phyloP scores from a whole-genome alignment of 495 filamentous ascomycete genomes.

The Evansstolkia leycettana region DNA sequence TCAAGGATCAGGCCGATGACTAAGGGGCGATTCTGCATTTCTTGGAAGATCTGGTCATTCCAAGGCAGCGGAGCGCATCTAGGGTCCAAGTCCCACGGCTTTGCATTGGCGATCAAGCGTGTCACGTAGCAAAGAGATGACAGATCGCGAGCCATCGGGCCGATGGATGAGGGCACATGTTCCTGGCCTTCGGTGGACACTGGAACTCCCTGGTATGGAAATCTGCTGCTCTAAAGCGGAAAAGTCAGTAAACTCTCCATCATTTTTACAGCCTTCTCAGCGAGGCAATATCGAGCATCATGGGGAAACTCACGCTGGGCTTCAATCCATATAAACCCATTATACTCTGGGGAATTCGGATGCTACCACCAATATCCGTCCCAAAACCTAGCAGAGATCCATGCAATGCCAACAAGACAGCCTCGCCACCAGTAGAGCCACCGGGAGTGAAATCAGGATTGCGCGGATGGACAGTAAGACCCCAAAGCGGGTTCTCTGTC shows the following conservation, averaged over 20 bases:
- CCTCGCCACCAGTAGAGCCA: conserved; percentile 55
- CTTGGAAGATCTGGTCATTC: conserved; percentile 25
- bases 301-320: conserved; percentile 30
- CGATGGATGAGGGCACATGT: conserved; percentile 39
- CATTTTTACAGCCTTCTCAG: no score
- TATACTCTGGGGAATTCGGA: conserved; percentile 43
- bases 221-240: conserved; percentile 24
- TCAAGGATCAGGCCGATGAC: conserved; percentile 36
- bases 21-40: conserved; percentile 27
- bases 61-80: conserved; percentile 34
- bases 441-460: conserved; percentile 37
- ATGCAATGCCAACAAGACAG: conserved; percentile 43
- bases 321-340: conserved; percentile 45
- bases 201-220: conserved; percentile 34
- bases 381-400: conserved; percentile 55
- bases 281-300: background rate
- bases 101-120: conserved; percentile 21
- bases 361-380: conserved; percentile 50
- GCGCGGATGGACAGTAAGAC: conserved; percentile 37
- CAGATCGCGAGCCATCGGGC: conserved; percentile 37
- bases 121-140: conserved; percentile 26
- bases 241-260: no score
- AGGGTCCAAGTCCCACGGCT: conserved; percentile 35
- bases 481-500: conserved; percentile 43
- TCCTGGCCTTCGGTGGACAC: conserved; percentile 42